Evolutionary conservation across 352 stramenopile species (phyloP).

Genomic region (Pythium diclinum): DNA sequence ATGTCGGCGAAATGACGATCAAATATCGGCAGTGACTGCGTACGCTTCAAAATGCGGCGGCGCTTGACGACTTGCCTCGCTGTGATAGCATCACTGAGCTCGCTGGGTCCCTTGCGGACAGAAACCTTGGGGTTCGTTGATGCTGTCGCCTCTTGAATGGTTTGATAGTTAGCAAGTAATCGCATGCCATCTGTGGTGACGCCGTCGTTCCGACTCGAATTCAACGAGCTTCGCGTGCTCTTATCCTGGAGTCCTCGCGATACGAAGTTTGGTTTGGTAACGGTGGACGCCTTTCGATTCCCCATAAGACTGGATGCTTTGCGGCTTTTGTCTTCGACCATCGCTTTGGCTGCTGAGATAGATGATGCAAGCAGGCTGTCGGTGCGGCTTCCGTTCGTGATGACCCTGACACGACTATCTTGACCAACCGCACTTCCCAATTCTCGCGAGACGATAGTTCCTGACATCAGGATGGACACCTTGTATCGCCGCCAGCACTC

Average conservation of each 20-base stretch:
- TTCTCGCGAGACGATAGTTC: constrained; percentile 26
- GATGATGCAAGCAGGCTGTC: constrained; percentile 16
- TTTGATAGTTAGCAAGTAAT: constrained; percentile 50
- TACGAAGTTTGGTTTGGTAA: background rate
- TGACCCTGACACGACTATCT: background rate
- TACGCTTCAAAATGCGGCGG: constrained; percentile 50
- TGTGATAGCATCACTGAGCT: constrained; percentile 4
- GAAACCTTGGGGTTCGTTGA: background rate
- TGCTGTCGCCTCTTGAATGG: constrained; percentile 12
- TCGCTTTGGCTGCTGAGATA: constrained; percentile 5
- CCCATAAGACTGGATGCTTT: constrained; percentile 4
- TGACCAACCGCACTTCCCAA: background rate
- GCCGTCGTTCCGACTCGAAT: constrained; percentile 14
- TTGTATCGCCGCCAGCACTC: constrained; percentile 76
- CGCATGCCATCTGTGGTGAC: constrained; percentile 59
- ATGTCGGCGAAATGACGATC: constrained; percentile 56
- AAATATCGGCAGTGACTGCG: constrained; percentile 61
- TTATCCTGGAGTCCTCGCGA: background rate
- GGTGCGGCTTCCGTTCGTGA: background rate
- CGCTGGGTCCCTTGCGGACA: background rate
- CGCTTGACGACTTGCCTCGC: constrained; percentile 22
- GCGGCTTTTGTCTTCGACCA: constrained; percentile 7
- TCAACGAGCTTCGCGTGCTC: constrained; percentile 26
- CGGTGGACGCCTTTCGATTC: constrained; percentile 8
- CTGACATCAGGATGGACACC: constrained; percentile 56